A percentile compares a stretch with the other conserved stretches of the same genome.
phyloP scores from a whole-genome alignment of 768 basidiomycete species.

The Butyriboletus loyo region DNA sequence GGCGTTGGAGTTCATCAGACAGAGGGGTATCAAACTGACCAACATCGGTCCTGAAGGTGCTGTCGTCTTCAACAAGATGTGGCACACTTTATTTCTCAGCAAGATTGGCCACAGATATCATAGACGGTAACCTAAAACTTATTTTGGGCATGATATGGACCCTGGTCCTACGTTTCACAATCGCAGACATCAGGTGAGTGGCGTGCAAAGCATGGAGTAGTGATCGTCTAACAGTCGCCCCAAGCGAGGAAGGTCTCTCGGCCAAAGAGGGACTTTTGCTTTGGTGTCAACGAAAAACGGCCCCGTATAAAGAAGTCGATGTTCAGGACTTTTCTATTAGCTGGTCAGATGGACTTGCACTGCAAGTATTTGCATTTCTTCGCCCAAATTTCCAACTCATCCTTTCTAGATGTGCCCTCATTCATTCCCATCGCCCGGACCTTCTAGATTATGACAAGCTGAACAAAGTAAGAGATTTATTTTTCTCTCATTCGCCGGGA shows the following conservation, averaged over 20 bases:
- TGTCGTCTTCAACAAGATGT: slow-evolving; percentile 1
- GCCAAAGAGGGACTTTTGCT: slow-evolving; percentile 96
- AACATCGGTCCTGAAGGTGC: slow-evolving; percentile 96
- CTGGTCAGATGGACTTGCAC: slow-evolving; percentile 93
- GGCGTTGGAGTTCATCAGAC: slow-evolving; percentile 92
- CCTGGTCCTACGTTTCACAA: slow-evolving; percentile 93
- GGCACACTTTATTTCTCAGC: not conserved
- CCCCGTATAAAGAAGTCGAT: slow-evolving; percentile 84
- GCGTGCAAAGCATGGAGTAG: not conserved
- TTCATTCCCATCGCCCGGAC: slow-evolving; percentile 97
- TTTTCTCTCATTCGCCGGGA: not conserved
- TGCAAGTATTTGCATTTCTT: slow-evolving; percentile 51
- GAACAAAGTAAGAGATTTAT: slow-evolving; percentile 58
- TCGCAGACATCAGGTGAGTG: slow-evolving; percentile 92
- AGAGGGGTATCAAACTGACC: slow-evolving; percentile 90
- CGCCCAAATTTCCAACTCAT: slow-evolving; percentile 5
- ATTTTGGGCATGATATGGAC: slow-evolving; percentile 99
- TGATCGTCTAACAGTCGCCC: slow-evolving; percentile 9
- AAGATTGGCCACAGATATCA: slow-evolving; percentile 67
- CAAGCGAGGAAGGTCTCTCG: slow-evolving; percentile 95
- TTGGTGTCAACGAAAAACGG: slow-evolving; percentile 98
- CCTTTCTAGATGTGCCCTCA: slow-evolving; percentile 82
- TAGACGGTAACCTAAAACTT: slow-evolving; percentile 97
- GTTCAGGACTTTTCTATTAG: slow-evolving; percentile 91
- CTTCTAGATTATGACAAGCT: slow-evolving; percentile 85